phyloP scores from a whole-genome alignment of 805 yeast species.

The Kuraishia capsulata region DNA sequence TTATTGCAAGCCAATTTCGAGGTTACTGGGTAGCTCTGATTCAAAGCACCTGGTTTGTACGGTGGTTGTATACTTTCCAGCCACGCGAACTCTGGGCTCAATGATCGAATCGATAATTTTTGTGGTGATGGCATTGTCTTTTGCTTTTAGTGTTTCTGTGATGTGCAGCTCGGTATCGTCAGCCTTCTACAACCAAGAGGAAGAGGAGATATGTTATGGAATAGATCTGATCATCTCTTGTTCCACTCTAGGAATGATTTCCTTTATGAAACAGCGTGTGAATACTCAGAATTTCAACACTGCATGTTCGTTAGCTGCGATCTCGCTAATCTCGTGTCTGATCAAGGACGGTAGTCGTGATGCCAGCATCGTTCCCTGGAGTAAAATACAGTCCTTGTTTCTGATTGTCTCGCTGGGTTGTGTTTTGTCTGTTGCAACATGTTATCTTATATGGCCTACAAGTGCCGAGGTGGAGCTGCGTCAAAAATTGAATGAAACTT shows the following conservation, averaged over 20 bases:
- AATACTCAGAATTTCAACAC: slow-evolving; percentile 66
- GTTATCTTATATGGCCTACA: slow-evolving; percentile 58
- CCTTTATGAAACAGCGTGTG: slow-evolving; percentile 61
- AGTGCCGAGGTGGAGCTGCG: slow-evolving; percentile 42
- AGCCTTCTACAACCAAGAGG: slow-evolving; percentile 30
- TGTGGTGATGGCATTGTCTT: slow-evolving; percentile 45
- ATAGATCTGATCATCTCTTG: slow-evolving; percentile 47
- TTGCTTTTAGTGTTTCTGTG: slow-evolving; percentile 42
- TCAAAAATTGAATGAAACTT: slow-evolving; percentile 36
- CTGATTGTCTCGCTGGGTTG: slow-evolving; percentile 56
- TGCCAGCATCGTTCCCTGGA: slow-evolving; percentile 46
- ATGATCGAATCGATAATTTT: slow-evolving; percentile 68
- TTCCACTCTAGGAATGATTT: slow-evolving; percentile 53
- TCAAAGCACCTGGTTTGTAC: slow-evolving; percentile 79
- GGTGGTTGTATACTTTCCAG: slow-evolving; percentile 77
- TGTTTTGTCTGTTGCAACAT: slow-evolving; percentile 43
- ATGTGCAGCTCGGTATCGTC: slow-evolving; percentile 44
- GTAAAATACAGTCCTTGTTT: slow-evolving; percentile 43
- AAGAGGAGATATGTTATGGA: slow-evolving; percentile 38
- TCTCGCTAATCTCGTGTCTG: slow-evolving; percentile 59
- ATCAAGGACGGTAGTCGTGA: slow-evolving; percentile 66
- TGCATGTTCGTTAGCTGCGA: slow-evolving; percentile 71
- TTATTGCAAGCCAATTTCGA: slow-evolving; percentile 40
- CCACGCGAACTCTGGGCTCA: slow-evolving; percentile 69
- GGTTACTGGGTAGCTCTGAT: slow-evolving; percentile 53